Percentiles rank a stretch among this genome's conserved stretches.
Evolutionary conservation across 352 stramenopile genomes (phyloP).

Genomic region (Pythium rhizo-oryzae): DNA sequence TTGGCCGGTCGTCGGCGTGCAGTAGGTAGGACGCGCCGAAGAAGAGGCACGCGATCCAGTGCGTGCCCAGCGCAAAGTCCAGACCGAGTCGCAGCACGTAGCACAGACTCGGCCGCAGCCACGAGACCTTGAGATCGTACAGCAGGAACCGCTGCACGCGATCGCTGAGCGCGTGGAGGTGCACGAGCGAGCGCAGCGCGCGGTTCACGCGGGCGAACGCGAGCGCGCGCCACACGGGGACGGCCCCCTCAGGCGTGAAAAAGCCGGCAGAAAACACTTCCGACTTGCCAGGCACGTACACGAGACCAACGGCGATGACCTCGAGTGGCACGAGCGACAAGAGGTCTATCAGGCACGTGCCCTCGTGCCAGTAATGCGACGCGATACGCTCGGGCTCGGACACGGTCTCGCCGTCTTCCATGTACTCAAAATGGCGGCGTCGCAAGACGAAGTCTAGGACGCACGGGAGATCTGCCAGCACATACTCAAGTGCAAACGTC

Average conservation of each 20-base stretch:
- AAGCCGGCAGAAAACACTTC: slow-evolving; percentile 8
- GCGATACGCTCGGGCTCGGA: slow-evolving; percentile 28
- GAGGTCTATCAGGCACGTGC: slow-evolving; percentile 52
- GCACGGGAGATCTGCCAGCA: slow-evolving; percentile 44
- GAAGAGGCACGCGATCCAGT: slow-evolving; percentile 39
- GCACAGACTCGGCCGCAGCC: slow-evolving; percentile 24
- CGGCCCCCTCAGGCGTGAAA: slow-evolving; percentile 30
- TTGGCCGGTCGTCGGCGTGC: slow-evolving; percentile 30
- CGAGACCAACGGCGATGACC: slow-evolving; percentile 29
- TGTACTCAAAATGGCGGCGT: slow-evolving; percentile 34
- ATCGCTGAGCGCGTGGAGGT: slow-evolving; percentile 50
- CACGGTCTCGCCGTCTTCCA: slow-evolving; percentile 25
- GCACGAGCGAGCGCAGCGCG: slow-evolving; percentile 47
- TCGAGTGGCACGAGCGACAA: slow-evolving; percentile 56
- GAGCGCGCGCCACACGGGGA: slow-evolving; percentile 51
- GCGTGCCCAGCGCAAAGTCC: slow-evolving; percentile 31
- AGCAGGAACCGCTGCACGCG: slow-evolving; percentile 53
- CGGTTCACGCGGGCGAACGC: slow-evolving; percentile 53
- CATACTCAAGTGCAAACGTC: slow-evolving; percentile 59
- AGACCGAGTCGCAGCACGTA: slow-evolving; percentile 50
- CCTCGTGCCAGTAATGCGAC: slow-evolving; percentile 48
- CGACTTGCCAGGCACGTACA: slow-evolving; percentile 22
- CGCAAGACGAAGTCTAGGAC: slow-evolving; percentile 37
- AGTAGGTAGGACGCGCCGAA: slow-evolving; percentile 56
- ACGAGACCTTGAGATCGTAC: slow-evolving; percentile 48